Base-by-base conservation (phyloP, 371 early-diverging fungal genomes). In the Vairimorpha necatrix region DNA sequence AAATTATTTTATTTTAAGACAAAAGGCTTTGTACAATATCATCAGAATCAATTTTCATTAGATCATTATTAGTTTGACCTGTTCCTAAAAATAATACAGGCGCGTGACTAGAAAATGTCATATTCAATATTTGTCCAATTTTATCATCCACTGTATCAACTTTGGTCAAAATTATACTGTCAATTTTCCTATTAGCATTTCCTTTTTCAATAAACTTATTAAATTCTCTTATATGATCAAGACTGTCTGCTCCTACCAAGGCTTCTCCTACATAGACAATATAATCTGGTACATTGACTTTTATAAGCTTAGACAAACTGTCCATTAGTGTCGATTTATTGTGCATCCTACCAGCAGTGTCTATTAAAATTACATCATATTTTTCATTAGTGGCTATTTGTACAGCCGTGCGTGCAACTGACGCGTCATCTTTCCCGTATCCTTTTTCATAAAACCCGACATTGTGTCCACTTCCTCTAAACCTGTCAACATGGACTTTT, bases 341-440 rank as follows among this genome's bases (percentile, higher is more conserved):
- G 81, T 96, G 96, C 98, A 96, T 98, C 68, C 98, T 89, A 6
- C 99, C 99, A 13, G 97, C 97, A 0, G 99, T 98, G 84, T 98
- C 99, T 42, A 98, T 92, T 50, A 98, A 86, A 9, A 96, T 94
- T 6, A 96, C 95, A 85, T 98, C 97, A 82, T 91, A 95, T 0
- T 87, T 85, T 54, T 93, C 86, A 46, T 79, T 67, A 78, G 82
- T 87, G 84, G 90, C 94, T 75, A 89, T 91, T 18, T 86, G 81
- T 66, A 96, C 92, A 2, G 99, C 96, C 75, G 94, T 93, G 82
- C 93, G 93, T n/a, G 96, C 96, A 69, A 98, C 94, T 2, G 89
- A 88, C 0, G 96, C 95, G 38, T 97, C 91, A 84, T 96, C 96
- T 86, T 96, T 97, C 47, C 94, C 94, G 82, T 98, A 98, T 20